Evolutionary conservation across 176 grass and related monocot species (phyloP).

Genomic region (Stipa capillata): DNA sequence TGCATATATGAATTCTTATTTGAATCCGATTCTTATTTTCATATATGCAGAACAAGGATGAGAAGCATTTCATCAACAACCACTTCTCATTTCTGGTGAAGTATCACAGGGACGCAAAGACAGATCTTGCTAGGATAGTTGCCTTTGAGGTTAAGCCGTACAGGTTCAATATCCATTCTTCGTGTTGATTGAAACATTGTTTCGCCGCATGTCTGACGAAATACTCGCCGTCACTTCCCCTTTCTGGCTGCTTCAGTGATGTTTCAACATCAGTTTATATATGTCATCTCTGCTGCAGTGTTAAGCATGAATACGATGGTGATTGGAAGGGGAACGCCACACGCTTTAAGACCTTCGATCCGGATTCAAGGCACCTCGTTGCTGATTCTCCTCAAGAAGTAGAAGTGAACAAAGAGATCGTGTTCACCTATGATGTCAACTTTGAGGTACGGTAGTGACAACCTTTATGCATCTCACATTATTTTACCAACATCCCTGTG

Average conservation of each 20-base stretch:
- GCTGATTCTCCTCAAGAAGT: slow-evolving; percentile 70
- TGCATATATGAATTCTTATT: background rate
- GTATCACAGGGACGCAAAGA: slow-evolving; percentile 56
- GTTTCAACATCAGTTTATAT: background rate
- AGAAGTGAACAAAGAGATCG: slow-evolving; percentile 50
- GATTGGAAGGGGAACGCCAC: slow-evolving; percentile 55
- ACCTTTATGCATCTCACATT: background rate
- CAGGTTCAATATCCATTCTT: too few relatives aligned
- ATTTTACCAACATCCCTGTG: background rate
- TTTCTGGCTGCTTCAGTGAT: background rate
- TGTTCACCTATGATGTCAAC: slow-evolving; percentile 74
- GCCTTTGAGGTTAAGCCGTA: slow-evolving; percentile 84
- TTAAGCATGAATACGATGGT: slow-evolving; percentile 70
- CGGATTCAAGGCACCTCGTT: slow-evolving; percentile 45
- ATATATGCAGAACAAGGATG: slow-evolving; percentile 85
- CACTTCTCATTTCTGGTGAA: slow-evolving; percentile 81
- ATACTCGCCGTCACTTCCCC: background rate
- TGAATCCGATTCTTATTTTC: background rate
- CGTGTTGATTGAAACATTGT: too few relatives aligned
- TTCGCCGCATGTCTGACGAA: background rate
- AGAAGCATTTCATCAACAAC: slow-evolving; percentile 81
- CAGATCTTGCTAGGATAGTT: slow-evolving; percentile 77
- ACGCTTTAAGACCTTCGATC: slow-evolving; percentile 54
- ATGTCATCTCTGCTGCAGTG: slow-evolving; percentile 24
- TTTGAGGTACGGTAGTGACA: slow-evolving; percentile 41